Conservation (phyloP, 495 filamentous ascomycete species). For the Pseudomonodictys pantanalensis region DNA sequence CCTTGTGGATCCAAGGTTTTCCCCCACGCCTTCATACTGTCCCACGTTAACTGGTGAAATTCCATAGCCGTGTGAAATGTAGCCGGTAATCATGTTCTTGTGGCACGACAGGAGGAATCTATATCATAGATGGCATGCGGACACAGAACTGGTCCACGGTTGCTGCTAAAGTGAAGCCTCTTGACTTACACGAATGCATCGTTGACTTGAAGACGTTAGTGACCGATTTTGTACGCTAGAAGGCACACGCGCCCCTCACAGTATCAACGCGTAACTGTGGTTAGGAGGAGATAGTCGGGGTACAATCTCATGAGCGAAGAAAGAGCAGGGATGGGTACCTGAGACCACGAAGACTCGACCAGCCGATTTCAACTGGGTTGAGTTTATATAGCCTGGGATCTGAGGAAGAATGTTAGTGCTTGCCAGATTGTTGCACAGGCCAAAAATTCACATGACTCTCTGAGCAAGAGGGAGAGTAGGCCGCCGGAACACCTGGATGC, state of each 20-base stretch:
- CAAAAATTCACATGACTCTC: no score
- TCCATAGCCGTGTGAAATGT: not conserved
- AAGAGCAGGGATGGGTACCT: not conserved
- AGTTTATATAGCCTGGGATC: slow-evolving; percentile 77
- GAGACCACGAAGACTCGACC: slow-evolving; percentile 76
- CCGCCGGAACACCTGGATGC: slow-evolving; percentile 68
- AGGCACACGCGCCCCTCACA: no score
- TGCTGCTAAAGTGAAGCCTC: no score
- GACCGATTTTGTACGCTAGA: no score
- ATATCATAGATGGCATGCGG: not conserved
- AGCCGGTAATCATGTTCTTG: not conserved
- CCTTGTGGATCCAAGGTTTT: slow-evolving; percentile 66
- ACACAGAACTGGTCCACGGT: no score
- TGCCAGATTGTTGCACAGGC: no score
- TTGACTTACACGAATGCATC: slow-evolving; percentile 84
- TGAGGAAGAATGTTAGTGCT: no score
- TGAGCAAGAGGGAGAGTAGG: slow-evolving; percentile 82
- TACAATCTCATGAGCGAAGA: slow-evolving; percentile 32
- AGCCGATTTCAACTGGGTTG: slow-evolving; percentile 67
- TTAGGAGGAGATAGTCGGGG: no score
- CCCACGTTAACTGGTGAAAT: not conserved
- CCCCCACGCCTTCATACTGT: slow-evolving; percentile 84
- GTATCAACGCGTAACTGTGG: no score
- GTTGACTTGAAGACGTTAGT: slow-evolving; percentile 66
- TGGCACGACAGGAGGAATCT: not conserved